Base-by-base conservation (phyloP, 2,329 filamentous ascomycete species). In the Cladosporium sp. region DNA sequence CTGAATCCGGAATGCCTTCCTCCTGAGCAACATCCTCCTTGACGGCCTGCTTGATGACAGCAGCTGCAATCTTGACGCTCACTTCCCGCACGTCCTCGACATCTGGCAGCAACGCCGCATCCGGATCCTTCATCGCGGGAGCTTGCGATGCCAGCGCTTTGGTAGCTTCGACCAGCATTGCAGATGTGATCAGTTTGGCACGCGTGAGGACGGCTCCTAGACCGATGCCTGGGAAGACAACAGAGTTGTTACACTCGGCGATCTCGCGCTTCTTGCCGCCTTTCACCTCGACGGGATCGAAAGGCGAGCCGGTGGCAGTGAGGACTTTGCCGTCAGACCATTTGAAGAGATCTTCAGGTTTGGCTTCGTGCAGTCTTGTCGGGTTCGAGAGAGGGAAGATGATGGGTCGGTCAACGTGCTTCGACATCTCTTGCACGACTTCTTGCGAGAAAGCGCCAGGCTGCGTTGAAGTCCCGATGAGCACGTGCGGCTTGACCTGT, bases 211-310 rank as follows among this genome's bases (percentile, higher is more conserved):
- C 83, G 7, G 84, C 84, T 11, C 90, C 92, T 1, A 96, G 85
- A 0, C 90, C 91, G 60, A 96, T 93, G 0, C 90, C 90, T 0
- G 91, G 91, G 72, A 95, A 96, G 15, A 88, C 88, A 36, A 89
- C 89, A 0, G 86, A 88, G 75, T 96, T 96, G 76, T 96, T 96
- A 76, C 92, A 96, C 73, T 96, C 91, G 22, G 90, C 90, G 17
- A 86, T 79, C 42, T 84, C 81, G 57, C 81, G 80, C 65, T 79
- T 76, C 42, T 74, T 76, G 0, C 82, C 82, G 28, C 30, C 28
- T 15, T 80, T 73, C 55, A 81, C 82, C 52, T 82, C 82, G 14
- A 94, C 89, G 0, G 91, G 87, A 1, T 83, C 80, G 70, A 95
- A 96, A 0, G 92, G 91, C 8, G 87, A 90, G 4, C 92, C 92